phyloP scores from a whole-genome alignment of 2,329 filamentous ascomycete genomes.

The Alternaria dauci region DNA sequence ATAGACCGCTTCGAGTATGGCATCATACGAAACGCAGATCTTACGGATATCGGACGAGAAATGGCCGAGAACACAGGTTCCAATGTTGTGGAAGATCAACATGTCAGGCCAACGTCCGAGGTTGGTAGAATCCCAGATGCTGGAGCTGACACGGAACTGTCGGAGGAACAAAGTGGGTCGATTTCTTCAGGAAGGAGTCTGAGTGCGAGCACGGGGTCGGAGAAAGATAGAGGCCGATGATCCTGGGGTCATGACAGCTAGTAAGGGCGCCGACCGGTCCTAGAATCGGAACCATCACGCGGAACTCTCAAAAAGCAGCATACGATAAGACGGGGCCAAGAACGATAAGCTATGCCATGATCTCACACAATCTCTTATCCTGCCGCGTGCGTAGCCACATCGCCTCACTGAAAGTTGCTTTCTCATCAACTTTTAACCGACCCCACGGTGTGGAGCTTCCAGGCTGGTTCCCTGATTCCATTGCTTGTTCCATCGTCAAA shows the following conservation, averaged over 20 bases:
- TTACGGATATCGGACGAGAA: background rate
- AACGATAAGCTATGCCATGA: slow-evolving; percentile 4
- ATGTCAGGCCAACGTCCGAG: background rate
- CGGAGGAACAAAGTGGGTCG: slow-evolving; percentile 2
- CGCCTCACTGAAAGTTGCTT: background rate
- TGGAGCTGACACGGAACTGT: slow-evolving; percentile 7
- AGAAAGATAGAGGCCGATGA: background rate
- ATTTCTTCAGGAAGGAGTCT: background rate
- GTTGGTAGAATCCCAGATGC: slow-evolving; percentile 2
- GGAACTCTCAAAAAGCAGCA: background rate
- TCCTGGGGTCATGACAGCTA: slow-evolving; percentile 6
- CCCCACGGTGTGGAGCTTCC: background rate
- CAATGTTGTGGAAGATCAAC: slow-evolving; percentile 1
- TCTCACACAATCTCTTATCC: background rate
- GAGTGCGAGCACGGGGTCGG: slow-evolving; percentile 1
- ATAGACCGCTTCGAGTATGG: slow-evolving; percentile 24
- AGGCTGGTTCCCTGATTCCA: background rate
- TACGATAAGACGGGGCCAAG: slow-evolving; percentile 1
- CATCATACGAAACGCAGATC: slow-evolving; percentile 3
- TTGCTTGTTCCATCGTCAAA: background rate
- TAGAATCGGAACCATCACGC: background rate
- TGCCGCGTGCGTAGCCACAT: background rate
- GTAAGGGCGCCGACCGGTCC: background rate
- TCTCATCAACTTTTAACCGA: background rate
- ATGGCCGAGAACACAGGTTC: background rate